Evolutionary conservation across 2,329 filamentous ascomycete genomes (phyloP).

Genomic region (Septoria petroselini): DNA sequence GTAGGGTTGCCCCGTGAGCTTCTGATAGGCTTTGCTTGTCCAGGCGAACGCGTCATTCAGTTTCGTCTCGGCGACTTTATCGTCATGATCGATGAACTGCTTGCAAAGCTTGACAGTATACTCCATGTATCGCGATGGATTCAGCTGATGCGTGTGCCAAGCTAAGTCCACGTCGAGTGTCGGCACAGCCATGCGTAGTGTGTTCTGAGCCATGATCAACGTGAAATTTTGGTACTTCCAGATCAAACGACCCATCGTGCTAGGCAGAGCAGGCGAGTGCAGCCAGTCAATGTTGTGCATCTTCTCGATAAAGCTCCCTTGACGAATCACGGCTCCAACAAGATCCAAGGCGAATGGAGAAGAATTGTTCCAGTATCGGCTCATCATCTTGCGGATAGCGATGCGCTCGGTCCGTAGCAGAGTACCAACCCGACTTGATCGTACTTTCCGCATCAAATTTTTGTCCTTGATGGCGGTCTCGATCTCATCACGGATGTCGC

Average conservation of each 20-base stretch:
- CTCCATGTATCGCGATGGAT: slow-evolving; percentile 59
- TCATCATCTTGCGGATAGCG: slow-evolving; percentile 65
- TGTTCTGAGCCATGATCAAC: slow-evolving; percentile 53
- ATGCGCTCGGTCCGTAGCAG: slow-evolving; percentile 34
- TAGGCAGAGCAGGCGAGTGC: slow-evolving; percentile 62
- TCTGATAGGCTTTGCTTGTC: slow-evolving; percentile 69
- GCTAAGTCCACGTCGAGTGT: slow-evolving; percentile 72
- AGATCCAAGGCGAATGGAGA: slow-evolving; percentile 64
- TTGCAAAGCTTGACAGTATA: slow-evolving; percentile 51
- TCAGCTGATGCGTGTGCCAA: slow-evolving; percentile 79
- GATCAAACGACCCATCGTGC: slow-evolving; percentile 64
- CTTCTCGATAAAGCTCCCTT: slow-evolving; percentile 66
- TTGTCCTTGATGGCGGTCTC: slow-evolving; percentile 46
- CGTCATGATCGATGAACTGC: slow-evolving; percentile 75
- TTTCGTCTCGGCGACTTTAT: slow-evolving; percentile 70
- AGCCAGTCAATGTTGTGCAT: slow-evolving; percentile 77
- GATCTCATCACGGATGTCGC: slow-evolving; percentile 50
- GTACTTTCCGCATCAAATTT: slow-evolving; percentile 42
- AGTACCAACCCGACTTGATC: slow-evolving; percentile 10
- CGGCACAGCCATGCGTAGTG: slow-evolving; percentile 57
- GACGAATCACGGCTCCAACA: slow-evolving; percentile 62
- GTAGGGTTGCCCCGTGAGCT: slow-evolving; percentile 63
- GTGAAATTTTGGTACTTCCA: slow-evolving; percentile 65
- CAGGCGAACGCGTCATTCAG: slow-evolving; percentile 66
- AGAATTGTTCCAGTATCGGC: slow-evolving; percentile 66